Conservation (phyloP, 1,284 basidiomycete species). For the Moesziomyces antarcticus region DNA sequence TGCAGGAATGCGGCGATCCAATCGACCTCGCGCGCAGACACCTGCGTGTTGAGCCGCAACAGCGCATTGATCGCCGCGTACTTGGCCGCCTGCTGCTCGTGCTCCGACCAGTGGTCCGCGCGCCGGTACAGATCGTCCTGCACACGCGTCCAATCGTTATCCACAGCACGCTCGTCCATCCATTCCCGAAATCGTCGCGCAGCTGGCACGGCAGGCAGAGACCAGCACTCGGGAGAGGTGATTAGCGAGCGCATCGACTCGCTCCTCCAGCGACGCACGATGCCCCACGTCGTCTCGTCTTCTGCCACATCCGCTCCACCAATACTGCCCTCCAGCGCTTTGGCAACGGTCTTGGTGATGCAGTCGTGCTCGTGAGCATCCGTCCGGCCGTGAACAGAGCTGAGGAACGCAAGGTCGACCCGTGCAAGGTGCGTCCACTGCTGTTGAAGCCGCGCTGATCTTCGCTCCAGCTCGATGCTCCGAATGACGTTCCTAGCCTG, state of each 20-base stretch:
- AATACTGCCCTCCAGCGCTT: background rate
- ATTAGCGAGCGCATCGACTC: slow-evolving; percentile 13
- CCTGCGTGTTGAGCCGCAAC: slow-evolving; percentile 22
- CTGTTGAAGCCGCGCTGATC: background rate
- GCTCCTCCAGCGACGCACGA: slow-evolving; percentile 14
- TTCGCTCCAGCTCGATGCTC: slow-evolving; percentile 9
- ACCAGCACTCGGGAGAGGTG: background rate
- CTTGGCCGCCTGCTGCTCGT: slow-evolving; percentile 41
- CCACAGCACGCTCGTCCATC: slow-evolving; percentile 4
- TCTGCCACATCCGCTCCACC: background rate
- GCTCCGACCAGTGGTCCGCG: slow-evolving; percentile 32
- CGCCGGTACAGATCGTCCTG: slow-evolving; percentile 3
- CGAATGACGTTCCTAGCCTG: slow-evolving; percentile 15
- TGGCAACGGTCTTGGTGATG: slow-evolving; percentile 1
- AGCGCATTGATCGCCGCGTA: slow-evolving; percentile 46
- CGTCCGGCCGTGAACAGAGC: slow-evolving; percentile 14
- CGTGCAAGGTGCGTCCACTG: slow-evolving; percentile 18
- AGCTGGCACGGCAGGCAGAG: background rate
- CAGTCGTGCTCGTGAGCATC: slow-evolving; percentile 3
- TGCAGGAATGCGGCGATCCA: slow-evolving; percentile 41
- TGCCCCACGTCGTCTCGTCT: slow-evolving; percentile 23
- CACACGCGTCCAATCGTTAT: slow-evolving; percentile 30
- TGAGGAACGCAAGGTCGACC: slow-evolving; percentile 23
- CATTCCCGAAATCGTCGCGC: slow-evolving; percentile 4
- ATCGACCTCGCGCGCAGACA: slow-evolving; percentile 31